These are phyloP conservation scores for Dentipellis fragilis DNA, from an alignment of 768 basidiomycete genomes.

Conservation along the genomic window DNA sequence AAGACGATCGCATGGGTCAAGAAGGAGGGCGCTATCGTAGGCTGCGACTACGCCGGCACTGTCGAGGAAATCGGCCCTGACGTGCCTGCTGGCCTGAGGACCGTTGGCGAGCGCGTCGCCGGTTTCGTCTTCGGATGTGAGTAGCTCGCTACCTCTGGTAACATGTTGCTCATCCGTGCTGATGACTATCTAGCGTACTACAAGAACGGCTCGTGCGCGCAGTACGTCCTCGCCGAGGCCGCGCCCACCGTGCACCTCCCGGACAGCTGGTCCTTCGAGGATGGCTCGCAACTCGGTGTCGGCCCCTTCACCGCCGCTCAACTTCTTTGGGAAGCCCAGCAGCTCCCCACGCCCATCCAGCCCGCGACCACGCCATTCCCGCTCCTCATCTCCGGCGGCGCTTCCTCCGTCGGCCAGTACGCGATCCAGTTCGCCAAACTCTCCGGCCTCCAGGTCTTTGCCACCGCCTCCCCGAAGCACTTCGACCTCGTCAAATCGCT, in stretches of 20 bases:
- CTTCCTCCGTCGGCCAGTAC: conserved; percentile 26
- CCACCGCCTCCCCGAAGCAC: conserved; percentile 24
- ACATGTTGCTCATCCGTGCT: neutral
- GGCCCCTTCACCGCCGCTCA: conserved; percentile 10
- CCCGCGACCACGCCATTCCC: neutral
- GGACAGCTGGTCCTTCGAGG: conserved; percentile 9
- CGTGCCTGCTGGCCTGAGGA: conserved; percentile 6
- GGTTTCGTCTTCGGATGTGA: conserved; percentile 2
- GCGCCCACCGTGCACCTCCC: conserved; percentile 5
- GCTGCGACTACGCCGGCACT: conserved; percentile 11
- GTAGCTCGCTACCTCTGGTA: neutral
- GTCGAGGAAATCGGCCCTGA: conserved; percentile 11
- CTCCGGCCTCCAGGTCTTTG: conserved; percentile 22
- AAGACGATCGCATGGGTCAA: neutral
- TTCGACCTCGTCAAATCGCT: conserved; percentile 21
- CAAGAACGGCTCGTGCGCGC: conserved; percentile 5
- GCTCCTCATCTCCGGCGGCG: conserved; percentile 11
- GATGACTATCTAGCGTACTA: neutral
- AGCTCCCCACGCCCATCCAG: conserved; percentile 6
- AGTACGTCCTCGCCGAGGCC: conserved; percentile 8
- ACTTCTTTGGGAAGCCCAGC: conserved; percentile 6
- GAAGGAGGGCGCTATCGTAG: conserved; percentile 2
- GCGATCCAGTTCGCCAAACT: conserved; percentile 23
- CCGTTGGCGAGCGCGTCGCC: conserved; percentile 11
- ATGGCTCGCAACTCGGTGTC: conserved; percentile 11